Base-by-base conservation (phyloP, 305 asterid species). In the Fraxinus sp. region DNA sequence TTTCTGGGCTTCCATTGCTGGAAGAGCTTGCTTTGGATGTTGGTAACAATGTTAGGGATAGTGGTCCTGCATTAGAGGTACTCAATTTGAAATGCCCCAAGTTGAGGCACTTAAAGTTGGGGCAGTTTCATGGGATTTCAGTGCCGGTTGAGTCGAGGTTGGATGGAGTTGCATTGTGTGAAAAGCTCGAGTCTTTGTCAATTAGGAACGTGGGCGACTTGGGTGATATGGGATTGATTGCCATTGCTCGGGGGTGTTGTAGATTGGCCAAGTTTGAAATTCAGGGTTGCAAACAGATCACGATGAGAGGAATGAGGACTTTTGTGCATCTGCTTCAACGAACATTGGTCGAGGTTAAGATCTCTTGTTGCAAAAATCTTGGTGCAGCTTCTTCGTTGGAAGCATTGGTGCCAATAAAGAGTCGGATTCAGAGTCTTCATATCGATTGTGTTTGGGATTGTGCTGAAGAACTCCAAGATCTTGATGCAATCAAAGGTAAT, bases 221-320 rank as follows among this genome's bases (percentile, higher is more conserved):
- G 85, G 85, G 84, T 46, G 97, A 96, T 83, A 91, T 94, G 94
- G 97, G 98, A 18, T 85, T 96, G 90, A 94, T 96, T 57, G 98
- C 94, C 35, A 94, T 96, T 36, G 97, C 86, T 14, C 91, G 97
- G 85, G 99, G 99, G 49, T 96, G 99, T 82, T 88, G 88, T 85
- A 90, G 89, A 77, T 84, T 94, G 82, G 77, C 90, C 3, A 90
- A 87, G 90, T 92, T 96, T 78, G 98, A 96, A 85, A 87, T 94
- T 80, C 89, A 87, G 39, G 97, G 99, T 39, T 96, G 98, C 85
- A 90, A 88, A 87, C 89, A 83, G 74, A 89, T 94, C 49, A 93
- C 97, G 0, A 77, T 88, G 87, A 91, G 83, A 64, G 99, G 98
- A 33, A 87, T 93, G 96, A 86, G 98, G 87, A 96, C 99, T 24